Base-by-base conservation (phyloP, 2,329 filamentous ascomycete species). In the Didymella pomorum region DNA sequence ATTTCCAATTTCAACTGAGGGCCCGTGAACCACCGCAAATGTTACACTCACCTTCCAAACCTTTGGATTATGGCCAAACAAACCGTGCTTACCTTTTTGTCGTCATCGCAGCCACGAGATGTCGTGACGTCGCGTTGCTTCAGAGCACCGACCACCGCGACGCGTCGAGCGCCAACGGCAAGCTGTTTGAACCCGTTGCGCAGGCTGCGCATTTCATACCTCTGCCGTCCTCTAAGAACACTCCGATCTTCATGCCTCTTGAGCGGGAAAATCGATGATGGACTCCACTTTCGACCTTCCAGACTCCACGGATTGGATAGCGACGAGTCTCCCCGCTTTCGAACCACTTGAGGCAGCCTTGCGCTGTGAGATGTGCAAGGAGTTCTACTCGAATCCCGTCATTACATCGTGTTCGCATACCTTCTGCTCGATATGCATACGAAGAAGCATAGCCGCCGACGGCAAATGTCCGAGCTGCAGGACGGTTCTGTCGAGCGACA, bases 321-420 rank as follows among this genome's bases (percentile, higher is more conserved):
- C 81, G 11, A 96, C 92, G 12, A 84, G 87, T 2, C 81, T 96
- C 1, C 79, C 86, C 16, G 80, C 81, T 14, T 84, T 96, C 53
- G 82, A 87, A 46, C 80, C 85, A 14, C 86, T 99, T 62, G 95
- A 99, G 72, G 88, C 90, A 60, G 88, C 93, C 3, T 83, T 99
- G 20, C 91, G 95, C 68, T 99, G 95, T 79, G 92, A 98, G 78
- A 91, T 99, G 60, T 99, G 95, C 86, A 98, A 98, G 76, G 96
- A 99, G 77, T 96, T 98, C 79, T 98, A 91, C 80, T 87, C 87
- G 61, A 96, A 93, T 49, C 95, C 95, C 0, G 95, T 99, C 86
- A 89, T 97, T 62, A 99, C 95, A 0, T 91, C 91, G 1, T 99
- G 95, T 79, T 90, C 87, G 52, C 95, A 99, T 75, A 98, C 95